Conservation (phyloP, 2,329 filamentous ascomycete species). For the Didymella keratinophila region DNA sequence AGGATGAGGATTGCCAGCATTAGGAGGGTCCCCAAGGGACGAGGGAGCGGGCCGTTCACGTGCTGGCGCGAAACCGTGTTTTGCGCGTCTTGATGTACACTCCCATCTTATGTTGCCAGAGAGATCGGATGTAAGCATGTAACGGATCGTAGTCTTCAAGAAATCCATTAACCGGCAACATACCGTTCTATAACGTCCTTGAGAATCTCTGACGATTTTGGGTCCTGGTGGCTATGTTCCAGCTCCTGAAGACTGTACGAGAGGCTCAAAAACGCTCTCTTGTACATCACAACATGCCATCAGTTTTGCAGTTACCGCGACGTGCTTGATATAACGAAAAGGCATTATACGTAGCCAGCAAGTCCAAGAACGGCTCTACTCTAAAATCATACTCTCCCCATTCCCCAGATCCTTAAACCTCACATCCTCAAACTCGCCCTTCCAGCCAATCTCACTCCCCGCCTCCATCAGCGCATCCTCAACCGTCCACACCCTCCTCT, state of each 20-base stretch:
- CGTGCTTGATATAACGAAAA: background rate
- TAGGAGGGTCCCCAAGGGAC: background rate
- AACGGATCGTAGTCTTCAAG: too few relatives aligned
- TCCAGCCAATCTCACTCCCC: conserved; percentile 48
- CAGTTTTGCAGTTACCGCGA: too few relatives aligned
- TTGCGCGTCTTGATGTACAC: background rate
- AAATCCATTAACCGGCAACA: too few relatives aligned
- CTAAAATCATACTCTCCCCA: conserved; percentile 63
- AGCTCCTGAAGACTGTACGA: too few relatives aligned
- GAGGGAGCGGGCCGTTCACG: conserved; percentile 1
- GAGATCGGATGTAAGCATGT: too few relatives aligned
- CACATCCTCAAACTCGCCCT: conserved; percentile 52
- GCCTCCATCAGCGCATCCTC: conserved; percentile 60
- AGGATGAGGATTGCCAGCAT: background rate
- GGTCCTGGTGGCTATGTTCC: too few relatives aligned
- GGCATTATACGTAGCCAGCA: background rate
- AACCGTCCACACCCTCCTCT: conserved; percentile 52
- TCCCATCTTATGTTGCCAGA: background rate
- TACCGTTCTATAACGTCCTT: too few relatives aligned
- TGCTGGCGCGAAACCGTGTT: conserved; percentile 9
- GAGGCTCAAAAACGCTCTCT: too few relatives aligned
- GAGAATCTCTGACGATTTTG: too few relatives aligned
- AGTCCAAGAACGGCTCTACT: conserved; percentile 36
- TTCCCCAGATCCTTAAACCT: conserved; percentile 63
- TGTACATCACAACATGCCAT: too few relatives aligned